Evolutionary conservation across 139 green algal genomes (phyloP), one percentile per base, ranked within the genome.

Genomic region (Coelastrella sp.): DNA sequence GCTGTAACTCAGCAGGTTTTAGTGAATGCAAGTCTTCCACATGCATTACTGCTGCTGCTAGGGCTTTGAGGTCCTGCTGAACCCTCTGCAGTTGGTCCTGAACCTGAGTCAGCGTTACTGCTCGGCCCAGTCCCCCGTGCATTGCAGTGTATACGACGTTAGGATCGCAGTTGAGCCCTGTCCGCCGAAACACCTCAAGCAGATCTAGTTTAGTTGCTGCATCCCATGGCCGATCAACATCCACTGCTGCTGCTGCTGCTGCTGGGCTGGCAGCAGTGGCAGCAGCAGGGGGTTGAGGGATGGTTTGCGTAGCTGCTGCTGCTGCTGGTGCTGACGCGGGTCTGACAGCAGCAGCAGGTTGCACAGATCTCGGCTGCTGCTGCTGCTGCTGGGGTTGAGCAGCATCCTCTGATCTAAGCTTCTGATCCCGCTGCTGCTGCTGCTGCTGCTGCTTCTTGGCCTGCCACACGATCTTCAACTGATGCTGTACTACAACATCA

Each of bases 181-280:
- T n/a, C n/a, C n/a, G n/a, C n/a, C n/a, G n/a, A n/a, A n/a, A n/a
- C n/a, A n/a, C n/a, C n/a, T n/a, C n/a, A n/a, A n/a, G n/a, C n/a
- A n/a, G n/a, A n/a, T n/a, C n/a, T n/a, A n/a, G n/a, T n/a, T n/a
- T n/a, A n/a, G n/a, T n/a, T n/a, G n/a, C n/a, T n/a, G n/a, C n/a
- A n/a, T n/a, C n/a, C n/a, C n/a, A n/a, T n/a, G n/a, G n/a, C n/a
- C n/a, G n/a, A n/a, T n/a, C n/a, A n/a, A n/a, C n/a, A n/a, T n/a
- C n/a, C n/a, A n/a, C n/a, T n/a, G n/a, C n/a, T n/a, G n/a, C 76
- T 66, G 76, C 76, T 22, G 76, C 54, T 83, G 76, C 76, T 83
- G 76, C 11, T 13, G 14, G 3, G 61, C 61, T 71, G 61, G 11
- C 11, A 71, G 61, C 11, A 71, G 3, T 13, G 11, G 14, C 11